Evolutionary conservation across 768 basidiomycete genomes (phyloP).

Genomic region (Pleurotus sapidus): DNA sequence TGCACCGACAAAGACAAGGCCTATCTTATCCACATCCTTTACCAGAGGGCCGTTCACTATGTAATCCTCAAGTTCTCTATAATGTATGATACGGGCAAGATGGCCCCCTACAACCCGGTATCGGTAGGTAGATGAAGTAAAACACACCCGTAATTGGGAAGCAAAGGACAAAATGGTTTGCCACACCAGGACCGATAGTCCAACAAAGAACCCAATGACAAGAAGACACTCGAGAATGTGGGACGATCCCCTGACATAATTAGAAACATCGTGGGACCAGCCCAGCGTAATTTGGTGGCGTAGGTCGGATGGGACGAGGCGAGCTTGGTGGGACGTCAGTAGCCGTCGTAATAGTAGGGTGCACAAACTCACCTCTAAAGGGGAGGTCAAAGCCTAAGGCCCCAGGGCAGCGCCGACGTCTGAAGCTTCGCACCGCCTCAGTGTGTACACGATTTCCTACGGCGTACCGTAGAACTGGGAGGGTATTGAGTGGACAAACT

Average conservation of each 20-base stretch:
- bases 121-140: too few relatives aligned
- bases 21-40: not conserved
- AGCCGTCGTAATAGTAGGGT: too few relatives aligned
- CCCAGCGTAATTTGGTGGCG: not conserved
- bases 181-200: not conserved
- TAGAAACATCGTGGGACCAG: not conserved
- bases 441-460: too few relatives aligned
- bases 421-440: too few relatives aligned
- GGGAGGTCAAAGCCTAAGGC: too few relatives aligned
- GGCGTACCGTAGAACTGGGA: too few relatives aligned
- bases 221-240: not conserved
- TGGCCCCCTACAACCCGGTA: not conserved
- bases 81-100: not conserved
- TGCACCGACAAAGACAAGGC: not conserved
- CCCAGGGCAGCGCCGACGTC: too few relatives aligned
- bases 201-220: not conserved
- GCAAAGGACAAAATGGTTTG: not conserved
- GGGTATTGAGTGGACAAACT: too few relatives aligned
- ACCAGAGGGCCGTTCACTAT: not conserved
- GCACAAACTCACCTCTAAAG: too few relatives aligned
- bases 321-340: not conserved
- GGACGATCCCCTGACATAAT: not conserved
- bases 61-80: not conserved
- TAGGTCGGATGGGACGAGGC: too few relatives aligned
- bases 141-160: too few relatives aligned